A percentile compares a stretch with the other conserved stretches of the same genome.
These are phyloP conservation scores for Gaeumannomyces sp. DNA, from an alignment of 2,329 filamentous ascomycete genomes.

Conservation along the genomic window DNA sequence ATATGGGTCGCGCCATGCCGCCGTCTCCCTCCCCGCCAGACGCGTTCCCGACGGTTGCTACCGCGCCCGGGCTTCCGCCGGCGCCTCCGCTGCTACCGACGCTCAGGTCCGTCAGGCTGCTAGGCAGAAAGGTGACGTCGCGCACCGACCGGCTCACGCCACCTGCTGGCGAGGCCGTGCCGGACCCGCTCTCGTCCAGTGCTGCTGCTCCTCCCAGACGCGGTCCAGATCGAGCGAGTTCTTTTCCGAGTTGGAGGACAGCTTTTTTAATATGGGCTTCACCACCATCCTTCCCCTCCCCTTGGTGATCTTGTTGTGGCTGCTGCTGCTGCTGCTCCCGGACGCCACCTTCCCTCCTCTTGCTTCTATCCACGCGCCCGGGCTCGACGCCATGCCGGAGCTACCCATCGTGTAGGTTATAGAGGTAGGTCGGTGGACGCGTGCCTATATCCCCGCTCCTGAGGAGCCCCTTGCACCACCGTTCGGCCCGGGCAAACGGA, in stretches of 20 bases:
- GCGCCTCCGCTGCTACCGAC: conserved; percentile 15
- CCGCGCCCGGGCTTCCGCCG: conserved; percentile 18
- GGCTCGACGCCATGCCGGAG: too few species aligned
- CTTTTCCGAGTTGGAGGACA: conserved; percentile 48
- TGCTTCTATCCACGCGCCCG: too few species aligned
- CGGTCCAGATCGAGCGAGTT: conserved; percentile 58
- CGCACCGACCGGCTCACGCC: conserved; percentile 23
- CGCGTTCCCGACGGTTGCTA: too few species aligned
- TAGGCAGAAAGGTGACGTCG: conserved; percentile 38
- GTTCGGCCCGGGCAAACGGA: too few species aligned
- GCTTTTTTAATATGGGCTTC: conserved; percentile 58
- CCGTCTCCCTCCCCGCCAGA: conserved; percentile 2
- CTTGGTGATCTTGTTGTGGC: conserved; percentile 37
- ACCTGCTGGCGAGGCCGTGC: conserved; percentile 15
- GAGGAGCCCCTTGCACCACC: too few species aligned
- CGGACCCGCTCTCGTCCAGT: conserved; percentile 12
- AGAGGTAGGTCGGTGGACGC: too few species aligned
- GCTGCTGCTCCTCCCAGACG: conserved; percentile 50
- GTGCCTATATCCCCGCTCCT: too few species aligned
- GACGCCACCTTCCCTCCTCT: too few species aligned
- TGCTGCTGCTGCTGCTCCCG: conserved; percentile 12
- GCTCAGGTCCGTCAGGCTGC: conserved; percentile 19
- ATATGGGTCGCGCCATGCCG: conserved; percentile 27
- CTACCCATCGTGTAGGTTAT: too few species aligned
- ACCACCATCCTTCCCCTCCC: conserved; percentile 41